Conservation (phyloP, 148 eudicot species). For the Vaccinium myrtillus region DNA sequence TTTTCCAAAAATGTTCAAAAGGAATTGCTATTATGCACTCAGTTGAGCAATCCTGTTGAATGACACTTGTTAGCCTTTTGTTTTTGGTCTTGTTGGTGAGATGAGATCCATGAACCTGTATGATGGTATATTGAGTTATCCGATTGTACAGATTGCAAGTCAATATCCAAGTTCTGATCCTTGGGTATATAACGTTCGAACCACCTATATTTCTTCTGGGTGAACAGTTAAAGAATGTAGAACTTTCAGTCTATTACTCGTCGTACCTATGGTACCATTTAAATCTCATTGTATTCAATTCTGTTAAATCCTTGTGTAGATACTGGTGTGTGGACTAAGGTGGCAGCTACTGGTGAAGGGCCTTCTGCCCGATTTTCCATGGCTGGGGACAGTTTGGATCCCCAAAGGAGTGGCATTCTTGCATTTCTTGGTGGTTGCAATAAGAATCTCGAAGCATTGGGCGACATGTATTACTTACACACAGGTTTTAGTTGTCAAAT, state of each 20-base stretch:
- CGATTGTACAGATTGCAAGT: not conserved
- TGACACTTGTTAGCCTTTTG: not conserved
- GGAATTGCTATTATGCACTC: not conserved
- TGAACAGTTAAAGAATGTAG: not conserved
- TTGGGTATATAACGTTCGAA: not conserved
- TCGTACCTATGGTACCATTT: not conserved
- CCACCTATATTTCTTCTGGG: not conserved
- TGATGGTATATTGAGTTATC: not conserved
- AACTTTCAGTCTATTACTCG: not conserved
- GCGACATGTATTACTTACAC: conserved; percentile 79
- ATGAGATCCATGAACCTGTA: conserved; percentile 3
- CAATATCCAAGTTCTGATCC: not conserved
- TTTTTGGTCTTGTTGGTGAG: conserved; percentile 8
- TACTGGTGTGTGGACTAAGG: conserved; percentile 67
- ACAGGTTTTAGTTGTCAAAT: conserved; percentile 55
- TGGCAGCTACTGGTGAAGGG: conserved; percentile 60
- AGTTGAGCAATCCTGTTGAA: not conserved
- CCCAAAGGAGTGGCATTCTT: conserved; percentile 65
- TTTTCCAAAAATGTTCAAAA: not conserved
- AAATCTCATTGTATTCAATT: not conserved
- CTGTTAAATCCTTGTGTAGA: conserved; percentile 35
- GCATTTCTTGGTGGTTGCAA: conserved; percentile 88
- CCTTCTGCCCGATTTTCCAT: conserved; percentile 95
- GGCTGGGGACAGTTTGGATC: conserved; percentile 90
- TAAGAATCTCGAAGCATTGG: conserved; percentile 78